Percentiles rank a stretch among this genome's conserved stretches.
Conservation (phyloP, 2,329 filamentous ascomycete species). For the Plectosphaerella sp. region DNA sequence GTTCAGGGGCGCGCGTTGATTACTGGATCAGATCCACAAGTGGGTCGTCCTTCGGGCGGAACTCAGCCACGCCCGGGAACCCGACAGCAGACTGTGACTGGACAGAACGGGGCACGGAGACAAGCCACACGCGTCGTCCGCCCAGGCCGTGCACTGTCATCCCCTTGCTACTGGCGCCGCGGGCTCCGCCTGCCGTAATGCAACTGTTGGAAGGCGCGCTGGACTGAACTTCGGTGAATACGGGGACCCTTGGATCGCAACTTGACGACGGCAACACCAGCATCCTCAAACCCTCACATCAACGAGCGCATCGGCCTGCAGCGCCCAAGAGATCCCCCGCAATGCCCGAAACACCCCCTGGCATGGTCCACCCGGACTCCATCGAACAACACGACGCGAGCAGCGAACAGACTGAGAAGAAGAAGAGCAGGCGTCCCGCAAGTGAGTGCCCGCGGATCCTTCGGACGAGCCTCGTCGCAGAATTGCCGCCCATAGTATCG, state of each 20-base stretch:
- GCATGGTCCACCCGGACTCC: constrained; percentile 44
- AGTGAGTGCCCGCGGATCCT: constrained; percentile 56
- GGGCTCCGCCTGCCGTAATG: neutral
- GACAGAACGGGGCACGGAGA: neutral
- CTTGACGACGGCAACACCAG: neutral
- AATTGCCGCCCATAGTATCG: neutral
- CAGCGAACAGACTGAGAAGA: constrained; percentile 61
- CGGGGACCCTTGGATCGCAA: constrained; percentile 1
- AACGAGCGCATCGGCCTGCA: neutral
- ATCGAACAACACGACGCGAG: constrained; percentile 50
- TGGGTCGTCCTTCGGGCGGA: too few species aligned
- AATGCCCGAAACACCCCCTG: constrained; percentile 45
- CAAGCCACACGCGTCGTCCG: neutral
- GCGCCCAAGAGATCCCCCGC: constrained; percentile 7
- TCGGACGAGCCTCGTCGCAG: constrained; percentile 4
- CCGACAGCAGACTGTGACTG: too few species aligned
- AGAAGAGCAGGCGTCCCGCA: constrained; percentile 86
- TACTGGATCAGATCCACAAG: too few species aligned
- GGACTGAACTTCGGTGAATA: neutral
- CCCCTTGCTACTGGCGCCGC: neutral
- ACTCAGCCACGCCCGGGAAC: too few species aligned
- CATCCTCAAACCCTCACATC: neutral
- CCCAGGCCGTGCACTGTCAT: neutral
- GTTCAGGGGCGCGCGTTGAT: too few species aligned
- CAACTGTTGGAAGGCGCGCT: too few species aligned